Conservation (phyloP, 75 land plant genomes). For the Pinus albicaulis region DNA sequence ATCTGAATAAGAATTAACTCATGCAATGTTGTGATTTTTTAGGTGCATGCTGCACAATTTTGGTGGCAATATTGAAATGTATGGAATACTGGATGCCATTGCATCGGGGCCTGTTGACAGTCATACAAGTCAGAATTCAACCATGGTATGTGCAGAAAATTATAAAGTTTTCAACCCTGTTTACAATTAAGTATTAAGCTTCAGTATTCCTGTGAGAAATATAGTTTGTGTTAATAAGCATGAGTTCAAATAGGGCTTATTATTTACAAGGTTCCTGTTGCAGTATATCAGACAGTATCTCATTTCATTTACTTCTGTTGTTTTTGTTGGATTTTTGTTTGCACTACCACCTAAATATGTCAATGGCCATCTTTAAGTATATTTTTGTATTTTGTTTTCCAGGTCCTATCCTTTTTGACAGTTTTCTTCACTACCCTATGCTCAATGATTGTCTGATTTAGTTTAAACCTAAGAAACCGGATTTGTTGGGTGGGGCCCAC, state of each 20-base stretch:
- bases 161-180: neutral
- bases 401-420: neutral
- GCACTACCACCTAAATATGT: neutral
- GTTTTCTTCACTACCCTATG: neutral
- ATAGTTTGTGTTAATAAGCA: neutral
- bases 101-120: conserved; percentile 93
- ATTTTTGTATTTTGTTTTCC: no score
- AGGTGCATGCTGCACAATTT: conserved; percentile 99
- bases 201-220: neutral
- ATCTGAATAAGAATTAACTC: conserved; percentile 1
- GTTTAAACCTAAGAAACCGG: no score
- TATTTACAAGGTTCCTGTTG: neutral
- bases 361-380: neutral
- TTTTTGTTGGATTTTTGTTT: neutral
- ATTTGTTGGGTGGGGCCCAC: no score
- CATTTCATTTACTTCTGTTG: no score
- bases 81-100: conserved; percentile 80
- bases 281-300: neutral
- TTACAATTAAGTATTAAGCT: neutral
- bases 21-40: conserved; percentile 6
- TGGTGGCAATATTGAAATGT: conserved; percentile 99
- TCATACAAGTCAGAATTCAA: conserved; percentile 70
- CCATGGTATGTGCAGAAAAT: conserved; percentile 60
- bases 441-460: no score
- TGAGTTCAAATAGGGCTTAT: neutral